A percentile compares a stretch with the other conserved stretches of the same genome.
Conservation (phyloP, 2,329 filamentous ascomycete species). For the Cercospora nicotianae region DNA sequence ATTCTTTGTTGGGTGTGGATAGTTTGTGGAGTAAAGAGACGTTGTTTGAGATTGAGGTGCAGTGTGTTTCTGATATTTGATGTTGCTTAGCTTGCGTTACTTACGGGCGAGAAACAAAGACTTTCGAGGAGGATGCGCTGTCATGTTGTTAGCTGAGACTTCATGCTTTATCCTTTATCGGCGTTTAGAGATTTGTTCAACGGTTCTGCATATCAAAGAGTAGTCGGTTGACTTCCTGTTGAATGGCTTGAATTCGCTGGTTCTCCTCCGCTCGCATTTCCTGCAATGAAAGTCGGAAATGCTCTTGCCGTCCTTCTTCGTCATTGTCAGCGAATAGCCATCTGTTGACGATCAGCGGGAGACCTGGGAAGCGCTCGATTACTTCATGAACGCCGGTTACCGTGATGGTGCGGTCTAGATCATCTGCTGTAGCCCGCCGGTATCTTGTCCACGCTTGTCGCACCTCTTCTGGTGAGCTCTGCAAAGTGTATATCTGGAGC, state of each 20-base stretch:
- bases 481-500: background rate
- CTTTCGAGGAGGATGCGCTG: background rate
- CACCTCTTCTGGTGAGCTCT: background rate
- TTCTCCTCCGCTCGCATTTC: background rate
- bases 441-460: background rate
- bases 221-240: background rate
- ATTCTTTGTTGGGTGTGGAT: constrained; percentile 25
- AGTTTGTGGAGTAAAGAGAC: constrained; percentile 25
- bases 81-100: background rate
- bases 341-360: background rate
- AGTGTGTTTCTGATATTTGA: constrained; percentile 17
- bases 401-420: background rate
- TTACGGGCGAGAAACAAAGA: constrained; percentile 13
- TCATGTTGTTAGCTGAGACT: background rate
- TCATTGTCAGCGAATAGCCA: background rate
- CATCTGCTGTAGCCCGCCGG: background rate
- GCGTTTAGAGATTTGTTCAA: too few species aligned
- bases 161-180: background rate
- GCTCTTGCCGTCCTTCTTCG: background rate
- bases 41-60: constrained; percentile 22
- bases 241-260: background rate
- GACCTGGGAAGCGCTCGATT: background rate
- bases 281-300: background rate
- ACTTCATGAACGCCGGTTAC: background rate
- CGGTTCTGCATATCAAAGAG: background rate